Evolutionary conservation across 352 stramenopile species (phyloP).

Genomic region (Phytophthora citricola): DNA sequence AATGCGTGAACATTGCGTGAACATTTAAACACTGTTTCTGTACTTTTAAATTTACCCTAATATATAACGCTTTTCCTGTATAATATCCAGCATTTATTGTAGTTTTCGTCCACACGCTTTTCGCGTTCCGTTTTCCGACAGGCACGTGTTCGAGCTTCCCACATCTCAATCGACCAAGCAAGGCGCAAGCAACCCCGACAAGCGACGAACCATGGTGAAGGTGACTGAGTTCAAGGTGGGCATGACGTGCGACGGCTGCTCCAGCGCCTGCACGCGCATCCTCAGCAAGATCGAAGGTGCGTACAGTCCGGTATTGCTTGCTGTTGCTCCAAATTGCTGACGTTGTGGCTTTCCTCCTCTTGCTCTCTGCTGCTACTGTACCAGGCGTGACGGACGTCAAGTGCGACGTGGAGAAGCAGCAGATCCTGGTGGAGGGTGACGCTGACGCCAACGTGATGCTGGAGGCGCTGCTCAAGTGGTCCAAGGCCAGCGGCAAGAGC

Average conservation of each 20-base stretch:
- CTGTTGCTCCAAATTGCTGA: not conserved
- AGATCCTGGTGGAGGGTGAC: slow-evolving; percentile 83
- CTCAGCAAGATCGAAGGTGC: slow-evolving; percentile 89
- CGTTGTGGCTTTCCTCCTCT: not conserved
- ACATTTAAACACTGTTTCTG: not conserved
- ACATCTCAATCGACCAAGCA: slow-evolving; percentile 36
- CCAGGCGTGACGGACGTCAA: slow-evolving; percentile 83
- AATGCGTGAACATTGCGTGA: not conserved
- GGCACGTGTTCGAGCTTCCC: slow-evolving; percentile 17
- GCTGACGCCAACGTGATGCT: slow-evolving; percentile 84
- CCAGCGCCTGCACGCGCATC: slow-evolving; percentile 89
- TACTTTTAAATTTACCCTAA: no score
- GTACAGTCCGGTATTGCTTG: slow-evolving; percentile 4
- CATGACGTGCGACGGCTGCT: slow-evolving; percentile 92
- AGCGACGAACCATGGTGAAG: slow-evolving; percentile 49
- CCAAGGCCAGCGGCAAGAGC: slow-evolving; percentile 87
- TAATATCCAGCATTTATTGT: not conserved
- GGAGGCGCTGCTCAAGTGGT: slow-evolving; percentile 90
- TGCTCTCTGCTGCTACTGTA: slow-evolving; percentile 5
- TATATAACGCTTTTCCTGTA: not conserved
- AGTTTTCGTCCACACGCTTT: no score
- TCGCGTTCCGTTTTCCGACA: not conserved
- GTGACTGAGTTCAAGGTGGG: slow-evolving; percentile 91
- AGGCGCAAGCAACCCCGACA: slow-evolving; percentile 12
- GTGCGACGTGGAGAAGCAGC: slow-evolving; percentile 90